Percentiles rank a stretch among this genome's conserved stretches.
These are phyloP conservation scores for Phytophthora chlamydospora DNA, from an alignment of 352 stramenopile genomes.

Conservation along the genomic window DNA sequence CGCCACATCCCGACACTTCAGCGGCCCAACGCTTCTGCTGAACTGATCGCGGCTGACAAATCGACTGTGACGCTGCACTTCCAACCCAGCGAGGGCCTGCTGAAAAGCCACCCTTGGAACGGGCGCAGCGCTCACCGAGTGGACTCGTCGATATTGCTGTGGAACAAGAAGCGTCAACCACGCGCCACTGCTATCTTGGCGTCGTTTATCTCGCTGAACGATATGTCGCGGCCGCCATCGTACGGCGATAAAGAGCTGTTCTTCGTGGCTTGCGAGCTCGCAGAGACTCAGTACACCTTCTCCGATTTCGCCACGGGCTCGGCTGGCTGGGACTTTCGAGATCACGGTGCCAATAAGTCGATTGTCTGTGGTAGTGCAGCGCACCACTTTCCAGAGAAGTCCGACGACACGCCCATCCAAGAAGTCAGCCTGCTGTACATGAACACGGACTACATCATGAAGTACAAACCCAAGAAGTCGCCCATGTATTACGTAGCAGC, in stretches of 20 bases:
- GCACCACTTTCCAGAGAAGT: conserved; percentile 50
- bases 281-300: conserved; percentile 47
- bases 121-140: conserved; percentile 42
- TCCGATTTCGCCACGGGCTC: conserved; percentile 48
- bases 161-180: conserved; percentile 48
- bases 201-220: conserved; percentile 43
- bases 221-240: conserved; percentile 32
- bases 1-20: conserved; percentile 25
- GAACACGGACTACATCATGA: conserved; percentile 59
- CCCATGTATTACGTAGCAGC: conserved; percentile 44
- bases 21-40: conserved; percentile 23
- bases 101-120: conserved; percentile 43
- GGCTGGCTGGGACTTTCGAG: conserved; percentile 36
- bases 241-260: conserved; percentile 61
- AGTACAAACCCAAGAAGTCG: conserved; percentile 39
- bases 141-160: conserved; percentile 55
- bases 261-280: conserved; percentile 51
- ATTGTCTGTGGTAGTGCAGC: conserved; percentile 54
- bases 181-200: conserved; percentile 49
- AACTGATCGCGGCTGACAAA: conserved; percentile 34
- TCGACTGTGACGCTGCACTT: conserved; percentile 34
- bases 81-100: conserved; percentile 28
- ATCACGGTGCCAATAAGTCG: conserved; percentile 35
- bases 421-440: conserved; percentile 49
- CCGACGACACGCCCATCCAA: conserved; percentile 16